Base-by-base conservation (phyloP, 2,329 filamentous ascomycete genomes). In the Epichloe aotearoae region DNA sequence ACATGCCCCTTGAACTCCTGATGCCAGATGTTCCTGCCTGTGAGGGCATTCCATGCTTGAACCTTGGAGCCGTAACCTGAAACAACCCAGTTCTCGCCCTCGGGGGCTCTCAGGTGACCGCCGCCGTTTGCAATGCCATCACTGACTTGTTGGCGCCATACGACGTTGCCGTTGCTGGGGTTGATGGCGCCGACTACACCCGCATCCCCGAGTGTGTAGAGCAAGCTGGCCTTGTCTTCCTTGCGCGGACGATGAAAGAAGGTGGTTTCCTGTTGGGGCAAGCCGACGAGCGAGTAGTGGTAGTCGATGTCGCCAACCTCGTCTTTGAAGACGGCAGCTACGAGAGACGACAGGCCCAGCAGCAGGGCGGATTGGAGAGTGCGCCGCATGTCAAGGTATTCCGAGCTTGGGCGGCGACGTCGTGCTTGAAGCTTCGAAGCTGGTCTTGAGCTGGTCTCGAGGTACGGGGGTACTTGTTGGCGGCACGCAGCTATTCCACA, bases 281-380 rank as follows among this genome's bases (percentile, higher is more conserved):
- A 71, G 62, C 93, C 93, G 61, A 98, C 73, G 46, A 97, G 82
- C 57, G 87, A 81, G 71, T 95, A 83, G 70, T 97, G 91, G 72
- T 89, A 97, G 70, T 98, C 93, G 66, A 94, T 80, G 60, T 88
- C 79, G 71, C 83, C 90, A 58, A 94, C 89, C 68, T 98, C 91
- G 64, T 98, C 93, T 58, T 79, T 76, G 71, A 89, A 95, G 53
- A 97, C 81, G 57, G 89, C 87, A 6, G 59, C 59, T 48, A 79
- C 71, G 46, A 70, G 59, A 46, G 68, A 61, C 51, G 68, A 65
- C 45, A 71, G 62, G 56, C 63, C 68, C 57, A 71, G 59, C 33
- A 72, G 60, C 40, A 69, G 59, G 54, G 60, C 61, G 55, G 64
- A 61, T 58, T 64, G 61, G 50, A 68, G 48, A 57, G 63, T 58